These are phyloP conservation scores for Aureobasidium subglaciale DNA, from an alignment of 2,329 filamentous ascomycete species.

Conservation along the genomic window DNA sequence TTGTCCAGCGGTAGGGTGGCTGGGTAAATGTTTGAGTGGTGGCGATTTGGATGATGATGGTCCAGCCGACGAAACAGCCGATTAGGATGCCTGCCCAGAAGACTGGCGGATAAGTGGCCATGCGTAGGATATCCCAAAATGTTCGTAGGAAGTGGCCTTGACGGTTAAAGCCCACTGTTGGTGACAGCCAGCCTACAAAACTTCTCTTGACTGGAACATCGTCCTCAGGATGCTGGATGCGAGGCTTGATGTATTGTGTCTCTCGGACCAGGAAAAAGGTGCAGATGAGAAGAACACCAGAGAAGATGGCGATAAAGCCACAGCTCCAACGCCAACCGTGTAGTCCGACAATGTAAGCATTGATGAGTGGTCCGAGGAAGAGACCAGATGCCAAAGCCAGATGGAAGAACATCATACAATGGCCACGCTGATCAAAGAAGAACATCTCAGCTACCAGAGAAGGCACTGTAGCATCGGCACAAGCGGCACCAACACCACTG, in stretches of 20 bases:
- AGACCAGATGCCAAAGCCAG: slow-evolving; percentile 31
- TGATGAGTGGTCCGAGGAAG: slow-evolving; percentile 33
- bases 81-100: slow-evolving; percentile 20
- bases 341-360: slow-evolving; percentile 24
- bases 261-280: slow-evolving; percentile 24
- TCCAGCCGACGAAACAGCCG: slow-evolving; percentile 24
- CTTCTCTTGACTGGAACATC: slow-evolving; percentile 13
- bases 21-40: slow-evolving; percentile 19
- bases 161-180: slow-evolving; percentile 18
- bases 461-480: slow-evolving; percentile 32
- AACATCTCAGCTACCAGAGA: slow-evolving; percentile 33
- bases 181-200: slow-evolving; percentile 18
- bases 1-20: slow-evolving; percentile 20
- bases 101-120: slow-evolving; percentile 23
- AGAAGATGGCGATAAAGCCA: slow-evolving; percentile 24
- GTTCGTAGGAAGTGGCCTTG: slow-evolving; percentile 18
- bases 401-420: slow-evolving; percentile 34
- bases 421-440: slow-evolving; percentile 28
- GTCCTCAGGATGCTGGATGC: slow-evolving; percentile 1
- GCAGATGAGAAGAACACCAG: slow-evolving; percentile 22
- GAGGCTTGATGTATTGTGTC: slow-evolving; percentile 20
- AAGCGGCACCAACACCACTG: slow-evolving; percentile 25
- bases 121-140: slow-evolving; percentile 21
- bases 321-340: slow-evolving; percentile 24
- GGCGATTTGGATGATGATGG: slow-evolving; percentile 24